Evolutionary conservation across 2,329 filamentous ascomycete species (phyloP).

Genomic region (Intubia oerlemansii): DNA sequence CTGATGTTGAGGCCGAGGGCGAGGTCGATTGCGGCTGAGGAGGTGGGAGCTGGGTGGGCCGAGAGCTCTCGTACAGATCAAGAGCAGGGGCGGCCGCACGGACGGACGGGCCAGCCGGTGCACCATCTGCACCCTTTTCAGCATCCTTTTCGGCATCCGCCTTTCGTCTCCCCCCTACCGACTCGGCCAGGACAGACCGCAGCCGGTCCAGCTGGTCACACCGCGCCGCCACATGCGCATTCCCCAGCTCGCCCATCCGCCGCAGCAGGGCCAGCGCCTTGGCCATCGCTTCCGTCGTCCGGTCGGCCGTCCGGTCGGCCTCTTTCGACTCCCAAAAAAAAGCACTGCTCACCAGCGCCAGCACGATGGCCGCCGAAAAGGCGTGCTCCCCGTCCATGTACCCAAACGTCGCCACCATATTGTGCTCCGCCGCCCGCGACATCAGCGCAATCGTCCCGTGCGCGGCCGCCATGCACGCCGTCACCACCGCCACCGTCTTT

Average conservation of each 20-base stretch:
- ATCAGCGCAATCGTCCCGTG: constrained; percentile 26
- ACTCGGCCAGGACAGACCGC: too few relatives aligned
- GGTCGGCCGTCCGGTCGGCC: too few relatives aligned
- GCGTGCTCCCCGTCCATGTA: constrained; percentile 35
- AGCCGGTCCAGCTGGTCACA: constrained; percentile 12
- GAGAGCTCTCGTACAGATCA: too few relatives aligned
- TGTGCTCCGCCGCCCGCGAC: constrained; percentile 23
- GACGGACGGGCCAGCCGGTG: too few relatives aligned
- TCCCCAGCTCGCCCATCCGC: constrained; percentile 29
- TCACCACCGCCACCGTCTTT: constrained; percentile 27
- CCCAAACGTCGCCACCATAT: constrained; percentile 31
- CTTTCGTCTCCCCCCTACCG: too few relatives aligned
- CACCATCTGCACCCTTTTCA: too few relatives aligned
- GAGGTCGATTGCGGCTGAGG: too few relatives aligned
- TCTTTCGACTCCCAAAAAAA: too few relatives aligned
- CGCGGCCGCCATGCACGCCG: constrained; percentile 28
- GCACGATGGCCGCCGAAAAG: constrained; percentile 29
- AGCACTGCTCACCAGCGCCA: constrained; percentile 35
- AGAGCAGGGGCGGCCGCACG: too few relatives aligned
- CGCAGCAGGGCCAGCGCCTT: constrained; percentile 24
- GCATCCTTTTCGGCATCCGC: too few relatives aligned
- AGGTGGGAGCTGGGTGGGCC: too few relatives aligned
- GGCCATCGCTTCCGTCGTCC: constrained; percentile 19
- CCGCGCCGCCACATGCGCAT: constrained; percentile 22
- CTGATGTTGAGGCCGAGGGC: too few relatives aligned